Base-by-base conservation (phyloP, 495 filamentous ascomycete genomes). In the Aspergillus incahuasiensis region DNA sequence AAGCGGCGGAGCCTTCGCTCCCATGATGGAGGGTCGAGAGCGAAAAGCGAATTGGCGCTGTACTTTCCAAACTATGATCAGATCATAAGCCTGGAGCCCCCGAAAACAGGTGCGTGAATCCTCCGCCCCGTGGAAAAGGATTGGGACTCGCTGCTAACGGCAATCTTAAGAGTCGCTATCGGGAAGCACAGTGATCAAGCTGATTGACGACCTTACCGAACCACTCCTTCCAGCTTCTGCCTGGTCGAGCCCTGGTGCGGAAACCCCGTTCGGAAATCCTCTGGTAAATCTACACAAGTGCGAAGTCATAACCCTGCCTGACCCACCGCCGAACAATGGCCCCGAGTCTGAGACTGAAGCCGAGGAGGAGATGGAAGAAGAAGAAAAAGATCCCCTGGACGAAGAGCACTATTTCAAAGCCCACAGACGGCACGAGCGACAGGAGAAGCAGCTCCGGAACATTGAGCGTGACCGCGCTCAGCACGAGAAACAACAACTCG, bases 61-160 rank as follows among this genome's bases (percentile, higher is more conserved):
- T 96, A 94, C 69, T 95, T 96, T 62, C 84, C 88, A 41, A 90
- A 92, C 57, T 96, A 92, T 70, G 91, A 96, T 66, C 87, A 94
- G 60, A 80, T 95, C 52, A 86, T 96, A 65, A 89, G 87, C 55
- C 86, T 91, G 59, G 86, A 90, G 59, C 81, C 82, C 6, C 83
- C 87, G 54, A 85, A 91, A 66, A 74, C 83, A 54, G 88, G 90
- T 95, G 78, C 61, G 82, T 74, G 34, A 30, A 53, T 51, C 21
- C 1, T 28, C 16, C 32, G 25, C 5, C 8, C 15, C 15, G n/a
- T 4, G 13, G n/a, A 18, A 40, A 2, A 40, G 3, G 12, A 16
- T 41, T n/a, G 21, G 40, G 18, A 20, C 6, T 24, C 1, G 39
- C 21, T 5, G 39, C 21, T 41, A 18, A 40, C 30, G 25, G 19